Evolutionary conservation across 2,329 filamentous ascomycete genomes (phyloP).

Genomic region (Cryphonectria radicalis): DNA sequence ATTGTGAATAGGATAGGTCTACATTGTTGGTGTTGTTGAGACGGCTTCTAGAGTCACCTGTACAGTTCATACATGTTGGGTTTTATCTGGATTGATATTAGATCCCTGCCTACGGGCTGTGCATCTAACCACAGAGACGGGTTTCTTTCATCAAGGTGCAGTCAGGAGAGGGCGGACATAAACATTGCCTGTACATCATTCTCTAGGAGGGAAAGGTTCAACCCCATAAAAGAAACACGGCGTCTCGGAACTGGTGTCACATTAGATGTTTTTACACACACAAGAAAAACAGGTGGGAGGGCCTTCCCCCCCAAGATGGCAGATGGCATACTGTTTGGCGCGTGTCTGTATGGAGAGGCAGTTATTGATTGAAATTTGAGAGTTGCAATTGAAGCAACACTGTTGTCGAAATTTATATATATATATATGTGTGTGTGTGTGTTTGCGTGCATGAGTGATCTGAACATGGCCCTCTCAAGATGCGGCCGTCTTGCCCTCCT

Average conservation of each 20-base stretch:
- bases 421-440: no score
- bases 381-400: background rate
- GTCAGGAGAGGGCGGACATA: background rate
- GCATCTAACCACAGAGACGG: constrained; percentile 1
- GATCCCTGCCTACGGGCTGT: constrained; percentile 8
- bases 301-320: no score
- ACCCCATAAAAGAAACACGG: background rate
- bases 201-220: background rate
- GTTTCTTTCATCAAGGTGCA: background rate
- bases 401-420: background rate
- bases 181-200: background rate
- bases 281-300: background rate
- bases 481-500: constrained; percentile 34
- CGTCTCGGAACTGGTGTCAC: constrained; percentile 7
- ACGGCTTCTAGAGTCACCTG: constrained; percentile 11
- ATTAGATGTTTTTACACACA: constrained; percentile 2
- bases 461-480: background rate
- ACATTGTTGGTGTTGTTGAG: background rate
- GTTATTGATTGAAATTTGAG: background rate
- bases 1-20: background rate
- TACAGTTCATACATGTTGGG: constrained; percentile 16
- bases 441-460: background rate
- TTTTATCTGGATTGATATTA: constrained; percentile 9
- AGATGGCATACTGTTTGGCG: background rate
- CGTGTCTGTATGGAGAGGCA: background rate